Evolutionary conservation across 768 basidiomycete species (phyloP), one percentile per base, ranked within the genome.

Genomic region (Lactarius vividus): DNA sequence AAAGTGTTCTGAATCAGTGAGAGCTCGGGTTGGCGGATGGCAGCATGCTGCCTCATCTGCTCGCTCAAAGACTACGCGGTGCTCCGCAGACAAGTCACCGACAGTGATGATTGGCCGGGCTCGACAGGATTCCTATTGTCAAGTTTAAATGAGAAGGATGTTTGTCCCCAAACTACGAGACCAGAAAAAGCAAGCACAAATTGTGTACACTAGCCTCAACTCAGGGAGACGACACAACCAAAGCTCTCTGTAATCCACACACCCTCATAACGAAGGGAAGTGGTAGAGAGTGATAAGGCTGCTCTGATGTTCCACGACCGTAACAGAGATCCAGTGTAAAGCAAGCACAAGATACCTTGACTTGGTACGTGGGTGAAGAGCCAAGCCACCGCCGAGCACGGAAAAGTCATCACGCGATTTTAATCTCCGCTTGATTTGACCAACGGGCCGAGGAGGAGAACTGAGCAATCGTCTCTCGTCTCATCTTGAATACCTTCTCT

Each of bases 151-250:
- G 44, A 49, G 49, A 52, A 64, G 62, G 52, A 79, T 88, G 85
- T 88, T 55, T 81, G 85, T 83, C 83, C 75, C 85, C 82, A 79
- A 87, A 88, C 87, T 88, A 88, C 82, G 84, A 84, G 79, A 71
- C 75, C 74, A 75, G 77, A 71, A 62, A 65, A 69, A 68, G 63
- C 68, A 64, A 64, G 70, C 72, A 73, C 54, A 11, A 18, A 77
- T 74, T 74, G 59, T 66, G 68, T 63, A 67, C 46, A 61, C 71
- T 70, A 63, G 65, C 61, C 82, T 84, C 87, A 85, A 88, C 86
- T 88, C 86, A 79, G 74, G 80, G 82, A 79, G 81, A 85, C 85
- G 71, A 70, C 73, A 73, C 74, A 70, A 77, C 74, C 77, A 73
- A 72, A 72, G 69, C 73, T 75, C 77, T 78, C 76, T 78, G 83